Evolutionary conservation across 129 eudicot genomes (phyloP).

Genomic region (Chrysanthemum makinoi): DNA sequence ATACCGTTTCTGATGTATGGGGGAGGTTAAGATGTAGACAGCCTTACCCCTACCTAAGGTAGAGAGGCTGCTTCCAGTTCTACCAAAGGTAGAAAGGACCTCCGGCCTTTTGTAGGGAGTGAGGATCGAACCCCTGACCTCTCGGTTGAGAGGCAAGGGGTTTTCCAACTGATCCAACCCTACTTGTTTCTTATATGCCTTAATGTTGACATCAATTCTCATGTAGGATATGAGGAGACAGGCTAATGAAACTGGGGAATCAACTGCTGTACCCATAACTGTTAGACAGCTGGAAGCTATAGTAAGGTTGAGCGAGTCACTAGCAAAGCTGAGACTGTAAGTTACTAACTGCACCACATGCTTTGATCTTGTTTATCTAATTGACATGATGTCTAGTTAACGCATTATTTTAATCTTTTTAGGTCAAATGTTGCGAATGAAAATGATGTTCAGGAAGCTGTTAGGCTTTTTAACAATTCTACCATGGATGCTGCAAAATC

Average conservation of each 20-base stretch:
- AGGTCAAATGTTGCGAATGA: constrained; percentile 86
- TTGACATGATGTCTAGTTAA: neutral
- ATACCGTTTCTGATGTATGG: too few species aligned
- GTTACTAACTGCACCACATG: constrained; percentile 25
- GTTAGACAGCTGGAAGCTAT: constrained; percentile 99
- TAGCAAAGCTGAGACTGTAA: constrained; percentile 93
- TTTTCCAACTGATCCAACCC: too few species aligned
- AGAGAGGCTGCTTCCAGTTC: too few species aligned
- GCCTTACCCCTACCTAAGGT: too few species aligned
- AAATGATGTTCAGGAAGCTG: constrained; percentile 71
- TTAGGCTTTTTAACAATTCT: constrained; percentile 72
- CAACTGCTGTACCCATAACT: constrained; percentile 96
- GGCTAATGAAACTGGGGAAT: constrained; percentile 93
- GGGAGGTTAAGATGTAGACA: too few species aligned
- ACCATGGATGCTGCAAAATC: constrained; percentile 98
- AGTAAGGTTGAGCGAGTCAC: constrained; percentile 91
- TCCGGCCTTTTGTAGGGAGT: too few species aligned
- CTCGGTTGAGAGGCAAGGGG: too few species aligned
- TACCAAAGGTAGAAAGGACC: too few species aligned
- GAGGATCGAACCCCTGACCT: too few species aligned
- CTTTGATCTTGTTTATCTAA: neutral
- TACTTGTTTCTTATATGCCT: too few species aligned
- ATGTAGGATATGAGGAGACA: constrained; percentile 92
- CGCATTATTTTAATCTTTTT: constrained; percentile 5
- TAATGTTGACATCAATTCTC: neutral